These are phyloP conservation scores for Pittosporum tobira DNA, from an alignment of 129 eudicot genomes.

Conservation along the genomic window DNA sequence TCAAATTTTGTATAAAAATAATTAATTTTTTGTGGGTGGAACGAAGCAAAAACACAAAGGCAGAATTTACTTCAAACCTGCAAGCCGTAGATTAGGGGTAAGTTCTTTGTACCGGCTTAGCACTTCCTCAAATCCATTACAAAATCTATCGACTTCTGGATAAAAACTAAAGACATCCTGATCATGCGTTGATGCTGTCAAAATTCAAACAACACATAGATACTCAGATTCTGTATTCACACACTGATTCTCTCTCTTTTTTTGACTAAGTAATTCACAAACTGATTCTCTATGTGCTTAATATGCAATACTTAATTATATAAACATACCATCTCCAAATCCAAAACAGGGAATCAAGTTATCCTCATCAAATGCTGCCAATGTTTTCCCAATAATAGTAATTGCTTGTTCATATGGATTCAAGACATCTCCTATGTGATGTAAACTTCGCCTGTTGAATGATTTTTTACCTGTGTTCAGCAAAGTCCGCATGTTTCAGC, in stretches of 20 bases:
- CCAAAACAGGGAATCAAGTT: constrained; percentile 94
- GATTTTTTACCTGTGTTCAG: constrained; percentile 60
- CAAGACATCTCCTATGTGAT: constrained; percentile 55
- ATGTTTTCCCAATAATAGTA: constrained; percentile 84
- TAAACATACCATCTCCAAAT: constrained; percentile 87
- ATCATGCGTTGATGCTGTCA: constrained; percentile 91
- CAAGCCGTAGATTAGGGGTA: constrained; percentile 71
- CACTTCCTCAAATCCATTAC: constrained; percentile 91
- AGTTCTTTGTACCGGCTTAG: constrained; percentile 76
- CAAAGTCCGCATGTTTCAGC: constrained; percentile 22
- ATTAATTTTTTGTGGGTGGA: constrained; percentile 5
- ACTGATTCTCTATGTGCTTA: not conserved
- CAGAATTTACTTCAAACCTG: constrained; percentile 46
- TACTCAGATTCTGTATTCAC: not conserved
- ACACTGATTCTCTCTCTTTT: too few species aligned
- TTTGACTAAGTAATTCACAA: too few species aligned
- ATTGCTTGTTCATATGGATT: constrained; percentile 91
- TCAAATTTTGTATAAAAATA: not conserved
- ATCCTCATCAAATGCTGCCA: constrained; percentile 91
- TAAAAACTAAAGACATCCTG: constrained; percentile 86
- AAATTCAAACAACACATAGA: constrained; percentile 2
- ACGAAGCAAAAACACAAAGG: constrained; percentile 11
- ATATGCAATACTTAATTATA: constrained; percentile 2
- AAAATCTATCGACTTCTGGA: constrained; percentile 78
- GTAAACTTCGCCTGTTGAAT: constrained; percentile 64